A percentile compares a stretch with the other conserved stretches of the same genome.
These are phyloP conservation scores for Staphylotrichum longicolle DNA, from an alignment of 495 filamentous ascomycete genomes.

Conservation along the genomic window DNA sequence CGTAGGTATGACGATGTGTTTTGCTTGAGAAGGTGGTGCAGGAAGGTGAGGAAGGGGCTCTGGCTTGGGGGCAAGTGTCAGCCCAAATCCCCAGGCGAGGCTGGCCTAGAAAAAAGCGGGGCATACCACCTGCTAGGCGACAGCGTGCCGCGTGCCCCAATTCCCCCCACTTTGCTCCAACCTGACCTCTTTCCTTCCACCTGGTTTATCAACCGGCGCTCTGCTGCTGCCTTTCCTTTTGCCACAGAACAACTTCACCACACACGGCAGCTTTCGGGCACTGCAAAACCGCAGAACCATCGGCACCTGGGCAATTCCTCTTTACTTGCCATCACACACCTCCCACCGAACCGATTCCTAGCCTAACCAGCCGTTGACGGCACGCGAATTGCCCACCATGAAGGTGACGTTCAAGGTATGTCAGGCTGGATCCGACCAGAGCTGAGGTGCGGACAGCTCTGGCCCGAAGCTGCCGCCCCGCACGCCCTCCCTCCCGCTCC, in stretches of 20 bases:
- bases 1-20: no score
- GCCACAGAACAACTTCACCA: constrained; percentile 19
- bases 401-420: constrained; percentile 54
- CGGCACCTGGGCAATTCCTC: background rate
- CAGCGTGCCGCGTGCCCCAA: constrained; percentile 21
- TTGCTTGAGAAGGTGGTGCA: no score
- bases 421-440: background rate
- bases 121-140: constrained; percentile 18
- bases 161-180: constrained; percentile 4
- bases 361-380: constrained; percentile 34
- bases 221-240: constrained; percentile 15
- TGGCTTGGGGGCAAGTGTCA: background rate
- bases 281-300: constrained; percentile 6
- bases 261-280: background rate
- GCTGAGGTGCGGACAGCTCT: background rate
- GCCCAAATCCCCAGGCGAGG: background rate
- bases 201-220: background rate
- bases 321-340: background rate
- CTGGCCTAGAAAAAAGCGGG: constrained; percentile 6
- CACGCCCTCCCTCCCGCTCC: background rate
- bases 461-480: background rate
- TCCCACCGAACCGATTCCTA: background rate
- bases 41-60: background rate
- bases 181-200: background rate
- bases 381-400: constrained; percentile 42